Evolutionary conservation across 2,329 filamentous ascomycete genomes (phyloP), one percentile per base, ranked within the genome.

Genomic region (Zymoseptoria brevis): DNA sequence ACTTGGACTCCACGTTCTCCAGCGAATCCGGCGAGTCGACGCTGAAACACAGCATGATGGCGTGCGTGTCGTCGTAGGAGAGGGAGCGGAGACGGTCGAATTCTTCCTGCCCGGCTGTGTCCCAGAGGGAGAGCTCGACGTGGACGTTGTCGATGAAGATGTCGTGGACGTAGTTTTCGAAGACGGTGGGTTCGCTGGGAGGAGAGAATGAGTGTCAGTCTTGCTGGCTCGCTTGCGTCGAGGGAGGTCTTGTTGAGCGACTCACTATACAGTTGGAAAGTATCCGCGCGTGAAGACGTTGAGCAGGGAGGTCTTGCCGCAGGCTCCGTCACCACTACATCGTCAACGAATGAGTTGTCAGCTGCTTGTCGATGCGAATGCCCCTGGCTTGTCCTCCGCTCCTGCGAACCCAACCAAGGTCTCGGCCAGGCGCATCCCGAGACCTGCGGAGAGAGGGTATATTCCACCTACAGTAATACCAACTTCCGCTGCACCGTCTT

Each of bases 231-330:
- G 22, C 22, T 24, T 24, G 22, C 19, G 19, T 24, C 24, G 53
- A n/a, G 54, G 29, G 3, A 13, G 16, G 53, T 8, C 35, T 24
- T 54, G 8, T 50, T 22, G 21, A 50, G 30, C 30, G 24, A 74
- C 83, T 80, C 80, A 87, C 84, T 97, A 97, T 71, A 97, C 93
- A 59, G 93, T 96, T 55, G 93, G 93, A 75, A 99, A 99, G 76
- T 96, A 96, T 64, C 93, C 93, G 88, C 93, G 86, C 67, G 94
- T 99, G 78, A 99, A 99, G 75, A 99, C 94, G 75, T 99, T 99
- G 70, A 99, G 79, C 71, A 97, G 78, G 65, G 92, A 96, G 57
- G 94, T 99, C 82, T 99, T 99, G 73, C 93, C 93, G 76, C 89
- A 95, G 68, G 93, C 93, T 81, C 93, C 93, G 74, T 97, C 93